A percentile compares a stretch with the other conserved stretches of the same genome.
Conservation (phyloP, 805 yeast species). For the Starmerella etchellsii region DNA sequence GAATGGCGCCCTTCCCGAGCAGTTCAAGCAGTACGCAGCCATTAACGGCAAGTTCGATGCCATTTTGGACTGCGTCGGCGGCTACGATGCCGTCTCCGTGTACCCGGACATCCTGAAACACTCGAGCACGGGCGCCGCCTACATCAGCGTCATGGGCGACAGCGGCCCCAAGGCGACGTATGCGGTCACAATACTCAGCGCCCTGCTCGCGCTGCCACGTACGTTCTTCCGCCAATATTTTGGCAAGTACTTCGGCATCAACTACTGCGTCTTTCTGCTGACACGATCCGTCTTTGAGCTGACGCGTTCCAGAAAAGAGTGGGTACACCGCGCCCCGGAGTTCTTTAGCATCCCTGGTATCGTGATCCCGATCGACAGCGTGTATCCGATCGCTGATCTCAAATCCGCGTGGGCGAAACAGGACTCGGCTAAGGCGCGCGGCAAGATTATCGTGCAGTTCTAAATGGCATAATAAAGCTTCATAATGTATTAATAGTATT, state of each 20-base stretch:
- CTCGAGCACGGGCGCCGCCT: constrained; percentile 36
- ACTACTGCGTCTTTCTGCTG: constrained; percentile 20
- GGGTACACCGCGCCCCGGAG: constrained; percentile 34
- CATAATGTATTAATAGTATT: too few species aligned
- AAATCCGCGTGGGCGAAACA: constrained; percentile 40
- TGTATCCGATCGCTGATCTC: constrained; percentile 37
- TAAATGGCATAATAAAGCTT: too few species aligned
- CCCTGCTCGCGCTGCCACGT: constrained; percentile 15
- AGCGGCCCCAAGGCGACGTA: constrained; percentile 12
- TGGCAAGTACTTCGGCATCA: constrained; percentile 25
- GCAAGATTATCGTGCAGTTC: constrained; percentile 46
- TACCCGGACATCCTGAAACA: constrained; percentile 36
- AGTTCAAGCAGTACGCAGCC: constrained; percentile 6
- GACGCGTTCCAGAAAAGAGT: constrained; percentile 27
- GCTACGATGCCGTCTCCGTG: constrained; percentile 36
- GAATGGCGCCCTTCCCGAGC: constrained; percentile 4
- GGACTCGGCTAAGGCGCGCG: constrained; percentile 40
- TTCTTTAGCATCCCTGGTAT: constrained; percentile 37
- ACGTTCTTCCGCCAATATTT: constrained; percentile 20
- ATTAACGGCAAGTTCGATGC: constrained; percentile 36
- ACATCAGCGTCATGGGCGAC: constrained; percentile 48
- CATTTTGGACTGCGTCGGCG: constrained; percentile 56
- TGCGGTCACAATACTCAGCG: constrained; percentile 4
- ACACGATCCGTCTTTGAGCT: constrained; percentile 24
- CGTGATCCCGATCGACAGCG: constrained; percentile 42